Evolutionary conservation across 495 filamentous ascomycete species (phyloP).

Genomic region (Margaritispora aquatica): DNA sequence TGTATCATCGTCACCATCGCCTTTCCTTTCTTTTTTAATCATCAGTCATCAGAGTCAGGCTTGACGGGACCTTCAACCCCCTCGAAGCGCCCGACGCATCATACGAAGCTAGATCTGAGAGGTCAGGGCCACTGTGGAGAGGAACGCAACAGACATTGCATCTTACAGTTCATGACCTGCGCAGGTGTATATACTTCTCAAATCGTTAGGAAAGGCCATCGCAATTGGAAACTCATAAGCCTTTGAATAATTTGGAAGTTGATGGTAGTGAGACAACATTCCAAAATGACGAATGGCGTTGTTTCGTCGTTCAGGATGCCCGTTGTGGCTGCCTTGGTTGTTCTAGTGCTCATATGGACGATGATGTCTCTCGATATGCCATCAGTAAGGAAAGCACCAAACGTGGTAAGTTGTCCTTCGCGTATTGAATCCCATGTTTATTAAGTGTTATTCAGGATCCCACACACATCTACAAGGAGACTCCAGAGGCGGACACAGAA

Average conservation of each 20-base stretch:
- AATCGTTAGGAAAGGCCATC: neutral
- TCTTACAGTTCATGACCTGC: neutral
- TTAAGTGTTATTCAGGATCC: neutral
- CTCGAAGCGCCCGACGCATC: neutral
- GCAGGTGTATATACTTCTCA: neutral
- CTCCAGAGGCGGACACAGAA: neutral
- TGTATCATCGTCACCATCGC: neutral
- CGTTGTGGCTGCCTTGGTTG: conserved; percentile 5
- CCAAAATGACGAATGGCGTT: neutral
- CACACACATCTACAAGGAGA: neutral
- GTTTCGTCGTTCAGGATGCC: conserved; percentile 1
- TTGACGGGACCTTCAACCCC: neutral
- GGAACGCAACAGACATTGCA: neutral
- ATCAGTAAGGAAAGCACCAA: neutral
- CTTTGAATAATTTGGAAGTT: neutral
- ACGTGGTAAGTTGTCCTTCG: neutral
- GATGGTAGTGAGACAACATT: neutral
- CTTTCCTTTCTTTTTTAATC: neutral
- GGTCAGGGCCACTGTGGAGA: neutral
- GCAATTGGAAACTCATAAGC: neutral
- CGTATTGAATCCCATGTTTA: neutral
- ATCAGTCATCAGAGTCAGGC: neutral
- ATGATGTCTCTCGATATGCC: conserved; percentile 7
- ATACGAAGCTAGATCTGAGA: neutral
- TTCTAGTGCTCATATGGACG: conserved; percentile 4